phyloP scores from a whole-genome alignment of 345 rosid genomes.

The Conringia planisiliqua region DNA sequence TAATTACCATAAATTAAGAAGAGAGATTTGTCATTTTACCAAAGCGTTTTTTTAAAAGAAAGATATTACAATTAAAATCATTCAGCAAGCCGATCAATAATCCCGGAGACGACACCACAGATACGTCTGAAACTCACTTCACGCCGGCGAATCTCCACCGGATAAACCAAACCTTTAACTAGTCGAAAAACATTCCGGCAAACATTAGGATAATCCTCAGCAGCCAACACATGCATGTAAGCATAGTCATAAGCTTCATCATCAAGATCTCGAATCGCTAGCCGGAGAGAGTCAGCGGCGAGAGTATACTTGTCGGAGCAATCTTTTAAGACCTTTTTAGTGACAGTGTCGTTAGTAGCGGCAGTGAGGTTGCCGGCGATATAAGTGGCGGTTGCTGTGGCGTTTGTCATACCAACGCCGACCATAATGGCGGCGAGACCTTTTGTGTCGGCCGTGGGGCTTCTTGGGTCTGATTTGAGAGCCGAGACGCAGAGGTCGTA shows the following conservation, averaged over 20 bases:
- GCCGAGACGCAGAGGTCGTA: constrained; percentile 68
- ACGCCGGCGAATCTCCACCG: constrained; percentile 53
- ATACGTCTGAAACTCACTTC: constrained; percentile 66
- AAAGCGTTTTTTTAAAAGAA: not conserved
- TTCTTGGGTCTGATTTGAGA: constrained; percentile 63
- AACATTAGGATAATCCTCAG: constrained; percentile 64
- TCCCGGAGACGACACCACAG: constrained; percentile 66
- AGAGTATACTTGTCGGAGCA: constrained; percentile 67
- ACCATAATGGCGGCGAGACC: constrained; percentile 64
- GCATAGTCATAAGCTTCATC: constrained; percentile 64
- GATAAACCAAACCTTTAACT: constrained; percentile 48
- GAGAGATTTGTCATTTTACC: not conserved
- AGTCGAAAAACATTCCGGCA: constrained; percentile 61
- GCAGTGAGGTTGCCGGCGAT: constrained; percentile 40
- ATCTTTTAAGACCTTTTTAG: constrained; percentile 45
- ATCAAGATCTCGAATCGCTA: constrained; percentile 45
- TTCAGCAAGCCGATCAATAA: constrained; percentile 49
- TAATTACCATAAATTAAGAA: not conserved
- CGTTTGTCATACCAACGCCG: constrained; percentile 54
- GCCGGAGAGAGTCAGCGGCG: constrained; percentile 56
- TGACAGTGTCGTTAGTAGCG: constrained; percentile 22
- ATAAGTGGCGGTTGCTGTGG: constrained; percentile 67
- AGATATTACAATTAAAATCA: not conserved
- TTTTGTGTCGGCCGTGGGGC: constrained; percentile 51
- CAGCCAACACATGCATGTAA: constrained; percentile 63